Conservation (phyloP, 1,284 basidiomycete genomes). For the Sporisorium scitamineum region DNA sequence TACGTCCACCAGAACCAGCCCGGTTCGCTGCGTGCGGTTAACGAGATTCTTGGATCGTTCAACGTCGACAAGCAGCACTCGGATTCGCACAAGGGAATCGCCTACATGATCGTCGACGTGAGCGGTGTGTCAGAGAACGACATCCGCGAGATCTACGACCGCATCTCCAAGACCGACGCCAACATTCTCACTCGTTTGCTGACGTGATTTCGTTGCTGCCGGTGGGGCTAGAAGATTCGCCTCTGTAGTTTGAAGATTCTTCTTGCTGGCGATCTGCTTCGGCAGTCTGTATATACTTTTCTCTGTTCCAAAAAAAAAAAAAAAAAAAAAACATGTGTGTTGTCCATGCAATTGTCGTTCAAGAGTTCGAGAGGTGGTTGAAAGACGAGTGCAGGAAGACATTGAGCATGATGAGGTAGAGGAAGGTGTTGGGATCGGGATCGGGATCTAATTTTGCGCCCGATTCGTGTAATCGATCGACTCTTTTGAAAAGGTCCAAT, state of each 20-base stretch:
- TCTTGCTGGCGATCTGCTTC: not conserved
- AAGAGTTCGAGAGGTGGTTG: not conserved
- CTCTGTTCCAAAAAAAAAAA: no score
- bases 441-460: no score
- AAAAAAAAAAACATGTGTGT: not conserved
- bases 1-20: conserved; percentile 98
- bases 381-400: no score
- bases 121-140: conserved; percentile 86
- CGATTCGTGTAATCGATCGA: no score
- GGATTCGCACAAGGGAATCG: conserved; percentile 93
- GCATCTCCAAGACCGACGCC: conserved; percentile 79
- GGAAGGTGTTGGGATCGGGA: no score
- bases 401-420: no score
- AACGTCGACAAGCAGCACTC: conserved; percentile 99
- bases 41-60: conserved; percentile 89
- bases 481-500: no score
- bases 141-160: conserved; percentile 83
- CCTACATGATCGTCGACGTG: conserved; percentile 96
- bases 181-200: conserved; percentile 65
- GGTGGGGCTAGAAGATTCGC: not conserved
- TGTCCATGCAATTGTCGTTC: not conserved
- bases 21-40: conserved; percentile 94
- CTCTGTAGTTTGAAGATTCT: not conserved
- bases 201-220: conserved; percentile 13
- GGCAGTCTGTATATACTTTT: not conserved